These are phyloP conservation scores for Kurtzmaniella quercitrusa DNA, from an alignment of 1,139 yeast species.

Conservation along the genomic window DNA sequence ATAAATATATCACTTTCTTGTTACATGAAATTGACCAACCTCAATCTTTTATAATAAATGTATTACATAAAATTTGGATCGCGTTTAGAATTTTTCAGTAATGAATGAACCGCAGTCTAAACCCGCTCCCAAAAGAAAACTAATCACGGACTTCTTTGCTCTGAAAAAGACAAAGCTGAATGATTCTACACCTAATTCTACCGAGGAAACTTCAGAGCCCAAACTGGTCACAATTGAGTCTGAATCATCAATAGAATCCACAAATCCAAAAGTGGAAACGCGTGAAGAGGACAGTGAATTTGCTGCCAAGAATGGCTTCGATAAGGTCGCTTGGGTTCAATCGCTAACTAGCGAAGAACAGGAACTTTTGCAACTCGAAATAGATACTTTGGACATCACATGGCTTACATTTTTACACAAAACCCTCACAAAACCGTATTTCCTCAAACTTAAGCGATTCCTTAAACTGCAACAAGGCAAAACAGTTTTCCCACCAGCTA, in stretches of 20 bases:
- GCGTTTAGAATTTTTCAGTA: not conserved
- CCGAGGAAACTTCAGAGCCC: not conserved
- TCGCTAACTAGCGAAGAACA: constrained; percentile 50
- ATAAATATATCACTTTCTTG: too few relatives aligned
- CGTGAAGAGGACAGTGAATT: constrained; percentile 9
- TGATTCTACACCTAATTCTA: not conserved
- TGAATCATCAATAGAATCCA: not conserved
- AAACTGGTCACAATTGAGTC: not conserved
- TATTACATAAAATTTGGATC: too few relatives aligned
- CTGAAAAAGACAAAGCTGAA: not conserved
- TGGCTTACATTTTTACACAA: constrained; percentile 72
- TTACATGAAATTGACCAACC: too few relatives aligned
- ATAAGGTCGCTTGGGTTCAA: constrained; percentile 53
- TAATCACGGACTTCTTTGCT: constrained; percentile 8
- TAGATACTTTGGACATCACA: constrained; percentile 61
- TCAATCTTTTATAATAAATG: too few relatives aligned
- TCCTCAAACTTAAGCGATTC: constrained; percentile 65
- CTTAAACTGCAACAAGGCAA: constrained; percentile 37
- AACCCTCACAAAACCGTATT: constrained; percentile 84
- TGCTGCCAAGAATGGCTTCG: constrained; percentile 23
- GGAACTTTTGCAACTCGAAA: constrained; percentile 62
- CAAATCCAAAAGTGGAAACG: too few relatives aligned
- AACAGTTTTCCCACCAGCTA: constrained; percentile 70
- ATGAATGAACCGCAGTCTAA: not conserved
- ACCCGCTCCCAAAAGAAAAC: constrained; percentile 3